Conservation (phyloP, 768 basidiomycete genomes). For the Phaeotremella fagi region DNA sequence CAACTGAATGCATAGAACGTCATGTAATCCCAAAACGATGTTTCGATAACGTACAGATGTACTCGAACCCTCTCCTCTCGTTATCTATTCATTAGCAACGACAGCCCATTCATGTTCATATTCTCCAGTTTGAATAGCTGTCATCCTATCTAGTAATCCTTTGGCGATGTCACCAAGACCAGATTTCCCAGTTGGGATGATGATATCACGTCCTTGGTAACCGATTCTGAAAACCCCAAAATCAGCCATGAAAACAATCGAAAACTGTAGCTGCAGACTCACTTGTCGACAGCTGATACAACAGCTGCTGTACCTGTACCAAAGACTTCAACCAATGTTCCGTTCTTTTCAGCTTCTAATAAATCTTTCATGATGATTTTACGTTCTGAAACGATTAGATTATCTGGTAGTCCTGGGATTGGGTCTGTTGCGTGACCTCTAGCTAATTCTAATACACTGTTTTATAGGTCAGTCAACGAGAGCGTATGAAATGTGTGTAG, state of each 20-base stretch:
- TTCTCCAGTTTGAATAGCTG: slow-evolving; percentile 70
- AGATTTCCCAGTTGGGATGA: slow-evolving; percentile 61
- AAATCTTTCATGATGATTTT: slow-evolving; percentile 60
- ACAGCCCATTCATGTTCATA: slow-evolving; percentile 67
- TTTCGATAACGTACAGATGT: too few relatives aligned
- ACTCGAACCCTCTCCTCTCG: too few relatives aligned
- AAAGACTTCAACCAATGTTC: slow-evolving; percentile 72
- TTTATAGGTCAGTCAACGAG: not conserved
- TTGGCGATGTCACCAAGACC: slow-evolving; percentile 78
- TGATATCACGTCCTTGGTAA: slow-evolving; percentile 57
- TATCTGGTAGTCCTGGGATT: slow-evolving; percentile 52
- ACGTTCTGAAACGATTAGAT: slow-evolving; percentile 57
- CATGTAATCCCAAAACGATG: too few relatives aligned
- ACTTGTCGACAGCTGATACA: slow-evolving; percentile 47
- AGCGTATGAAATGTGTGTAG: not conserved
- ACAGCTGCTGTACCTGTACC: slow-evolving; percentile 68
- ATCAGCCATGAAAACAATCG: not conserved
- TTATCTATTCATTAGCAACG: slow-evolving; percentile 49
- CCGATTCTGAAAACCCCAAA: slow-evolving; percentile 51
- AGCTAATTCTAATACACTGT: slow-evolving; percentile 61
- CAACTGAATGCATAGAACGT: too few relatives aligned
- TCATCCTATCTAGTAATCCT: slow-evolving; percentile 66
- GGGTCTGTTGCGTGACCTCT: slow-evolving; percentile 57
- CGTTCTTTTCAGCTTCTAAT: slow-evolving; percentile 53
- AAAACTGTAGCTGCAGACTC: slow-evolving; percentile 12